Evolutionary conservation across 441 rosid species (phyloP).

Genomic region (Erysimum pusillum): DNA sequence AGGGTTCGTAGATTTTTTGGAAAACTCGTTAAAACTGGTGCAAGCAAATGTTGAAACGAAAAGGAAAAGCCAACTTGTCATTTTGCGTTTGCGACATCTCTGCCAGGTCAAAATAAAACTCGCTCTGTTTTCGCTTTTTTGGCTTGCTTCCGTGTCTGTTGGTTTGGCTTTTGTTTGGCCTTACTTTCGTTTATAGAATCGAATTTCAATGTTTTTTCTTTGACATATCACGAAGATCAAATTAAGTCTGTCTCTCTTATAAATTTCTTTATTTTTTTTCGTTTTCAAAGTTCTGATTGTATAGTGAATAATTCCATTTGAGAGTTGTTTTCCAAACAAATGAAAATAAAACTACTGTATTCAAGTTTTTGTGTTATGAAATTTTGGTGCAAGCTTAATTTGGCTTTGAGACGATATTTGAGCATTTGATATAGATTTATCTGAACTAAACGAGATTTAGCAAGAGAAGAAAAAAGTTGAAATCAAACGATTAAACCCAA

Average conservation of each 20-base stretch:
- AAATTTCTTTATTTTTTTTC: background rate
- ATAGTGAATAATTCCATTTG: background rate
- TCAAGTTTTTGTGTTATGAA: too few species aligned
- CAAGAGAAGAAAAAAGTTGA: too few species aligned
- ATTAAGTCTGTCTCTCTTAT: background rate
- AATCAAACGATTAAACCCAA: too few species aligned
- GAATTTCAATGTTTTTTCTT: background rate
- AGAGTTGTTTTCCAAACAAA: background rate
- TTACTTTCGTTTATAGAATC: conserved; percentile 19
- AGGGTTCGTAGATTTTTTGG: too few species aligned
- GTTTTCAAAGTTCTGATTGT: background rate
- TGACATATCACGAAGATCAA: background rate
- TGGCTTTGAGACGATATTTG: background rate
- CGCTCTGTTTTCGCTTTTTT: conserved; percentile 27
- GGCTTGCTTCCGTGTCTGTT: conserved; percentile 16
- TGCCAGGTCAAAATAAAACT: conserved; percentile 29
- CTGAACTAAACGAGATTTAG: background rate
- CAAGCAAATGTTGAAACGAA: conserved; percentile 4
- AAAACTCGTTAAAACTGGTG: background rate
- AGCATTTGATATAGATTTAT: background rate
- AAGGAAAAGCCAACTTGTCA: conserved; percentile 16
- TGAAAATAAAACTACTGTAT: background rate
- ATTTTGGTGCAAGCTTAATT: background rate
- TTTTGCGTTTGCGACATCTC: background rate
- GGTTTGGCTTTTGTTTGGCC: conserved; percentile 1